phyloP scores from a whole-genome alignment of 192 early-diverging fungal genomes.

The Coemansia javaensis region DNA sequence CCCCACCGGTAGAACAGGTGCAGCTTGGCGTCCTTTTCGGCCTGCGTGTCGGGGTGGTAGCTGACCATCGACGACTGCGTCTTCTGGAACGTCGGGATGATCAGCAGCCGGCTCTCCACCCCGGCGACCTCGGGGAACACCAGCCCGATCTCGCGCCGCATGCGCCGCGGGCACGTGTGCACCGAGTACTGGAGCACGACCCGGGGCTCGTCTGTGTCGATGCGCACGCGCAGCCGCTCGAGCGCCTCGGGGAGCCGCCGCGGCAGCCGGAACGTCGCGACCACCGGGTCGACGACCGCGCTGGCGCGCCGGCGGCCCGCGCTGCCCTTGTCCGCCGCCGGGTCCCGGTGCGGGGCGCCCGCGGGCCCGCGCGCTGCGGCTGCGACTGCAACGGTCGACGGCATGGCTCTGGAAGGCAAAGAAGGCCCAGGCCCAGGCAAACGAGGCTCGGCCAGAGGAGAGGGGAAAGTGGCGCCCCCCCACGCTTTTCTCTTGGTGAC shows the following conservation, averaged over 20 bases:
- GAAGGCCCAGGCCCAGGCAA: too few relatives aligned
- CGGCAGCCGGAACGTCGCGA: constrained; percentile 21
- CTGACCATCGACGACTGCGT: constrained; percentile 74
- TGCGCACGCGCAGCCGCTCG: constrained; percentile 11
- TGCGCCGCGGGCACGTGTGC: constrained; percentile 48
- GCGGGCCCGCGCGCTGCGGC: too few relatives aligned
- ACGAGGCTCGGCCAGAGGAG: too few relatives aligned
- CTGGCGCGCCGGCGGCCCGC: neutral
- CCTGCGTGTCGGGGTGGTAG: constrained; percentile 60
- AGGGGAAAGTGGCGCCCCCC: too few relatives aligned
- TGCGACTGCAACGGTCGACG: too few relatives aligned
- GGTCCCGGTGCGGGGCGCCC: too few relatives aligned
- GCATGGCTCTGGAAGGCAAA: too few relatives aligned
- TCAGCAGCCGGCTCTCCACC: constrained; percentile 52
- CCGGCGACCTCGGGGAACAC: constrained; percentile 62
- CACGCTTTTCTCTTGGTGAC: too few relatives aligned
- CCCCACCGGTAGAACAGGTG: constrained; percentile 77
- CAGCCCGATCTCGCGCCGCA: constrained; percentile 62
- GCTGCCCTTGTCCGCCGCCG: neutral
- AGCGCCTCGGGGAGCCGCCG: constrained; percentile 13
- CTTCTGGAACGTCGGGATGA: constrained; percentile 80
- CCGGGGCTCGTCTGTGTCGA: constrained; percentile 2
- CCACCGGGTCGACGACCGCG: constrained; percentile 15
- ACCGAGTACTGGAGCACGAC: constrained; percentile 39
- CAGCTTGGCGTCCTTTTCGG: constrained; percentile 79